Conservation (phyloP, 371 early-diverging fungal species). For the Rhizomucor pusillus region DNA sequence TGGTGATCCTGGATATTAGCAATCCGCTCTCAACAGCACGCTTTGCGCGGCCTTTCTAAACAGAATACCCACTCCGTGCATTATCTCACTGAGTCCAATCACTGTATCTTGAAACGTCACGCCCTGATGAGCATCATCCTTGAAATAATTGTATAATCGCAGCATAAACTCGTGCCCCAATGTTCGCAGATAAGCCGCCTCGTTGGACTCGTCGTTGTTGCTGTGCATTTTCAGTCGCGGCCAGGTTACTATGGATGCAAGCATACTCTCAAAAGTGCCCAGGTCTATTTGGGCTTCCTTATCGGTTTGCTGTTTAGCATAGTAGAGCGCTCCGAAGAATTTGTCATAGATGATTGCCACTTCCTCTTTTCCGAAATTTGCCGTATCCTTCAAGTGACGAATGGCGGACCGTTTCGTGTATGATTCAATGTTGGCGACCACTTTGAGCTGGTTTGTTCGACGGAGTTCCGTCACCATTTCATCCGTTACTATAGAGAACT, state of each 20-base stretch:
- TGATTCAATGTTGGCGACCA: constrained; percentile 92
- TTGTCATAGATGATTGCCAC: constrained; percentile 86
- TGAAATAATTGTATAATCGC: constrained; percentile 54
- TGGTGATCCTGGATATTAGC: not conserved
- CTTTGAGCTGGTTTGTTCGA: constrained; percentile 86
- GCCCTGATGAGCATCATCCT: constrained; percentile 47
- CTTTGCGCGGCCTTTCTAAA: not conserved
- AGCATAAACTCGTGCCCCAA: constrained; percentile 36
- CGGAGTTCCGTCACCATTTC: constrained; percentile 81
- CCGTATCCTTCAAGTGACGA: constrained; percentile 73
- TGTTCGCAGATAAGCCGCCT: constrained; percentile 7
- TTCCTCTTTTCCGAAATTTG: constrained; percentile 82
- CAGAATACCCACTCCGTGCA: constrained; percentile 53
- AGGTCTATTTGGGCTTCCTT: constrained; percentile 53
- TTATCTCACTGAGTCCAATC: constrained; percentile 70
- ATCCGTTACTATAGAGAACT: constrained; percentile 83
- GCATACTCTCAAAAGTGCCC: constrained; percentile 49
- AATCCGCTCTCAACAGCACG: no score
- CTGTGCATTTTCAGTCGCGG: constrained; percentile 5
- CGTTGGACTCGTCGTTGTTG: constrained; percentile 10
- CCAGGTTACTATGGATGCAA: constrained; percentile 32
- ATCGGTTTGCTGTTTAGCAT: constrained; percentile 48
- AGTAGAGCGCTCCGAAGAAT: constrained; percentile 82
- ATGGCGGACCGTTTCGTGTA: constrained; percentile 89
- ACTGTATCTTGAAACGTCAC: constrained; percentile 79